Evolutionary conservation across 2,329 filamentous ascomycete species (phyloP).

Genomic region (Talaromyces amestolkiae): DNA sequence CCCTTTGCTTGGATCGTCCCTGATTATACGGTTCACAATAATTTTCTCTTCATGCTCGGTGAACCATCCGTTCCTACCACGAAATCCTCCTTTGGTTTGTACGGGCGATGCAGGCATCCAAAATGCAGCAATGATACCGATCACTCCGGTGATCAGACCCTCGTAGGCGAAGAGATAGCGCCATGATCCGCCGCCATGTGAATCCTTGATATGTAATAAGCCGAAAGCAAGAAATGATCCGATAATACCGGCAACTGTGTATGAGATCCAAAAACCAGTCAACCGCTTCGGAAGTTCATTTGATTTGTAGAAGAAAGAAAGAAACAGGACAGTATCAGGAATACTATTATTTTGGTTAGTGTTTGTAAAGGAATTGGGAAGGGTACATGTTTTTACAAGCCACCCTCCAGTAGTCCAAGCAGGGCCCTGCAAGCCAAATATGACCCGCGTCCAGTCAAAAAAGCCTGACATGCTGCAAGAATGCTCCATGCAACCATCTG

Average conservation of each 20-base stretch:
- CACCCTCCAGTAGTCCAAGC: constrained; percentile 43
- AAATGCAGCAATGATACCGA: constrained; percentile 32
- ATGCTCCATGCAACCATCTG: constrained; percentile 45
- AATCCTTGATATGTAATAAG: constrained; percentile 11
- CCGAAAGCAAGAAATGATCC: constrained; percentile 9
- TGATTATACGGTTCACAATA: constrained; percentile 61
- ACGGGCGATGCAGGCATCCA: constrained; percentile 39
- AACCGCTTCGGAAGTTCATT: constrained; percentile 3
- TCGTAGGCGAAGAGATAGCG: constrained; percentile 14
- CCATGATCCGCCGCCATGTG: constrained; percentile 7
- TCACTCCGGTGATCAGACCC: constrained; percentile 1
- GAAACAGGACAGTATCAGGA: constrained; percentile 7
- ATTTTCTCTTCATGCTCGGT: constrained; percentile 57
- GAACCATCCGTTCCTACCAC: constrained; percentile 44
- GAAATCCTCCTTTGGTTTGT: constrained; percentile 37
- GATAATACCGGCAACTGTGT: neutral
- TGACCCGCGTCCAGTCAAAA: constrained; percentile 43
- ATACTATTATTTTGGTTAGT: neutral
- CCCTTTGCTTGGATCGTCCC: constrained; percentile 52
- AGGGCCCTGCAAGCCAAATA: constrained; percentile 42
- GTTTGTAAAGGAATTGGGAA: neutral
- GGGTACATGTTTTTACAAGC: neutral
- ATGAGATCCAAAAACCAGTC: constrained; percentile 14
- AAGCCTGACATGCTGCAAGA: constrained; percentile 43
- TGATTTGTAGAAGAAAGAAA: constrained; percentile 5